Percentiles rank a stretch among this genome's conserved stretches.
phyloP scores from a whole-genome alignment of 164 flowering plant species.

The Annona cherimola region DNA sequence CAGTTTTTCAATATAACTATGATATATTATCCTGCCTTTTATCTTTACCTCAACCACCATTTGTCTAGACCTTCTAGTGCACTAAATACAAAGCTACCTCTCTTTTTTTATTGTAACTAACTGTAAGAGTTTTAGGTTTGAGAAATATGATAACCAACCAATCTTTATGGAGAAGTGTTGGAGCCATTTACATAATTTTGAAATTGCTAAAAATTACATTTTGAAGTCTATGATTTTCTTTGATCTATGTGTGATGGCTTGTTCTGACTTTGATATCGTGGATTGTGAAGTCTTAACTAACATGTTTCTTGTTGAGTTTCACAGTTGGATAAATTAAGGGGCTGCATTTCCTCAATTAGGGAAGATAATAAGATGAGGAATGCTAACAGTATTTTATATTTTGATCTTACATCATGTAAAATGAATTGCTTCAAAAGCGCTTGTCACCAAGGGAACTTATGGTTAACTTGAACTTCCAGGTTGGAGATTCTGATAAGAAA shows the following conservation, averaged over 20 bases:
- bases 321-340: too few relatives aligned
- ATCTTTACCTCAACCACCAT: neutral
- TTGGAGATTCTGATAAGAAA: conserved; percentile 87
- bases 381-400: too few relatives aligned
- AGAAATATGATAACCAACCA: too few relatives aligned
- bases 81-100: neutral
- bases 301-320: too few relatives aligned
- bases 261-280: neutral
- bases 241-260: too few relatives aligned
- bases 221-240: neutral
- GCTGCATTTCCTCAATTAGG: neutral
- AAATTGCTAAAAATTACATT: too few relatives aligned
- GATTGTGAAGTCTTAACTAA: neutral
- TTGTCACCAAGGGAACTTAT: neutral
- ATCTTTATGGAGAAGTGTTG: too few relatives aligned
- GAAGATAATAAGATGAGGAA: too few relatives aligned
- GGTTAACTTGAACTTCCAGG: conserved; percentile 34
- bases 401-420: too few relatives aligned
- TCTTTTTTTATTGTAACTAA: too few relatives aligned
- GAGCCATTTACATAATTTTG: too few relatives aligned
- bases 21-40: neutral
- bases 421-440: neutral
- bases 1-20: neutral
- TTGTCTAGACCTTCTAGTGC: neutral
- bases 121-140: too few relatives aligned